A percentile compares a stretch with the other conserved stretches of the same genome.
Conservation (phyloP, 768 basidiomycete species). For the Mycena metata region DNA sequence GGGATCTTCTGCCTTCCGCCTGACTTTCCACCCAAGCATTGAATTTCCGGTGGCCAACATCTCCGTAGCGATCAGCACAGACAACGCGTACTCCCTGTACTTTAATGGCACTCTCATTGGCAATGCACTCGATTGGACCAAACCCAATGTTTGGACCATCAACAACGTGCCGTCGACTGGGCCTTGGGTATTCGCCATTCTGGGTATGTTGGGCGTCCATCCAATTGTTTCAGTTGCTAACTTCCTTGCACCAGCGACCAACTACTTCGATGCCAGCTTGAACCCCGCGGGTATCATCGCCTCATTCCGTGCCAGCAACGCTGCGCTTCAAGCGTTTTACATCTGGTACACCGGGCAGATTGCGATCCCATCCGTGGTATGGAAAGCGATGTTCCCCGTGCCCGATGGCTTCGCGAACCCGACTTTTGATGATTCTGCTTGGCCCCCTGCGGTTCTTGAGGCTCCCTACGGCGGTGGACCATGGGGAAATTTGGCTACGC, state of each 20-base stretch:
- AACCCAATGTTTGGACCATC: constrained; percentile 7
- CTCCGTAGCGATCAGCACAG: not conserved
- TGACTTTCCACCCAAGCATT: not conserved
- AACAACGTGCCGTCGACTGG: not conserved
- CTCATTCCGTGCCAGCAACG: constrained; percentile 12
- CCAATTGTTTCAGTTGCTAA: not conserved
- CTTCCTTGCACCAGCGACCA: not conserved
- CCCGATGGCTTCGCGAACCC: not conserved
- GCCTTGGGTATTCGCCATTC: not conserved
- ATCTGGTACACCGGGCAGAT: constrained; percentile 5
- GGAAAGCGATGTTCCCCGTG: not conserved
- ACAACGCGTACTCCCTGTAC: constrained; percentile 9
- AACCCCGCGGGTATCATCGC: constrained; percentile 13
- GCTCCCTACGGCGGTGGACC: not conserved
- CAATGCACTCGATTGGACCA: not conserved
- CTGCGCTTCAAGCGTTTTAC: not conserved
- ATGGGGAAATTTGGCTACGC: not conserved
- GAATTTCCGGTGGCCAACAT: not conserved
- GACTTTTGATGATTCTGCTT: constrained; percentile 6
- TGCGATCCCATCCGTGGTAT: not conserved
- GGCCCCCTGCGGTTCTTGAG: not conserved
- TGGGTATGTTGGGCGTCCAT: constrained; percentile 5
- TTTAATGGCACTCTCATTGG: constrained; percentile 1
- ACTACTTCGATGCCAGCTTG: not conserved
- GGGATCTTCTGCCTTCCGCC: not conserved